Evolutionary conservation across 129 eudicot genomes (phyloP), one percentile per base, ranked within the genome.

Genomic region (Dittrichia graveolens): DNA sequence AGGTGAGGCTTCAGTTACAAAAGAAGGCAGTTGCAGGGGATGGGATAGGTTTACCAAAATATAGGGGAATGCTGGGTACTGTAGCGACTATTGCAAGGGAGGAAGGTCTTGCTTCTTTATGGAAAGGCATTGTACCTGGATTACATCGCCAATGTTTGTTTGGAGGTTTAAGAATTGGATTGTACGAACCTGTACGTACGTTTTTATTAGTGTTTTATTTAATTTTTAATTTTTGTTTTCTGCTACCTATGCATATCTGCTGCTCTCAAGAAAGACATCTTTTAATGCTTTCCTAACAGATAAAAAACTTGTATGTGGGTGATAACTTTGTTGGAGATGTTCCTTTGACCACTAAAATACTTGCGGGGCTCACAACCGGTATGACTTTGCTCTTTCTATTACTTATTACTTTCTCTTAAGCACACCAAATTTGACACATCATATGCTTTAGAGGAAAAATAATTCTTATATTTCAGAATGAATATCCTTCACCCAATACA

Each of bases 41-140:
- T 75, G 90, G 69, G n/a, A 13, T 82, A 2, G 78, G 72, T 47
- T 72, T 88, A 80, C 95, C 95, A 6, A 91, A 91, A 75, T 91
- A 91, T 42, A 77, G 52, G 59, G 97, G 97, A 43, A 81, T 91
- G 87, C 24, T 91, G 60, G 97, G 97, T 34, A 91, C 97, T 5
- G 97, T 91, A 38, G 97, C 79, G 7, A 91, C 97, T n/a, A 88
- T 91, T 48, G 95, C 97, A 0, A 91, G 88, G 55, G 97, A 91
- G 80, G 97, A 91, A 86, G 97, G 97, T 56, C 58, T 85, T 40
- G 67, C 92, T 68, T 69, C 97, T 34, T 83, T 91, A 37, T 91
- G 97, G 97, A 91, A 88, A 81, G 97, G 97, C 77, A 84, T 91
- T 55, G 95, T 91, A 31, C 97, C 97, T 3, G 97, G 97, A 57